These are phyloP conservation scores for Tulasnella sp. DNA, from an alignment of 768 basidiomycete species.

Conservation along the genomic window DNA sequence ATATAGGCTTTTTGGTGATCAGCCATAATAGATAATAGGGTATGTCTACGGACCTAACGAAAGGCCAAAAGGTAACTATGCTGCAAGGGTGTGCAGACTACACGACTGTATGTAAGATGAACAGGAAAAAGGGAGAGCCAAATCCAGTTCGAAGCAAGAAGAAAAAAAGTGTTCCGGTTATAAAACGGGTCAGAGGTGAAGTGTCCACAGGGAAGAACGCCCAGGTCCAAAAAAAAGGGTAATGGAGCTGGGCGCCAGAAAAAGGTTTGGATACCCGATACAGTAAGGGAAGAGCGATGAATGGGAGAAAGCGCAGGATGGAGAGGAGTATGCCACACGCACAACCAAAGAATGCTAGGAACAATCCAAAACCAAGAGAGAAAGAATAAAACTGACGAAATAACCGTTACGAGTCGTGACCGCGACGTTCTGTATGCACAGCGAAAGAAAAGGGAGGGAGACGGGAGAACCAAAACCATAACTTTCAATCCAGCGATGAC, in stretches of 20 bases:
- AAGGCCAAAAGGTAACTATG: too few species aligned
- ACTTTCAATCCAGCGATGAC: not conserved
- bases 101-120: too few species aligned
- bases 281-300: not conserved
- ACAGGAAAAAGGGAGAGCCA: too few species aligned
- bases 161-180: not conserved
- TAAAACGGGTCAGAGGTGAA: not conserved
- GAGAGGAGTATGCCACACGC: too few species aligned
- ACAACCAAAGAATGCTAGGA: not conserved
- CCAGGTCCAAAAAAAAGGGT: not conserved
- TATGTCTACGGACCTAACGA: not conserved
- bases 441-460: too few species aligned
- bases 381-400: constrained; percentile 1
- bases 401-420: not conserved
- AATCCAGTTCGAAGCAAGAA: not conserved
- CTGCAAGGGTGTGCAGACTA: too few species aligned
- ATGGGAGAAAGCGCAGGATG: not conserved
- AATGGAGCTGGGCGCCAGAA: not conserved
- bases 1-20: not conserved
- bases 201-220: not conserved
- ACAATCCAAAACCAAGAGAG: not conserved
- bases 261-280: not conserved
- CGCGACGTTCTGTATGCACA: not conserved
- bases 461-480: too few species aligned
- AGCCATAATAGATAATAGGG: constrained; percentile 6